Percentiles rank a stretch among this genome's conserved stretches.
Conservation (phyloP, 2,329 filamentous ascomycete genomes). For the Pseudocercospora pini-densiflorae region DNA sequence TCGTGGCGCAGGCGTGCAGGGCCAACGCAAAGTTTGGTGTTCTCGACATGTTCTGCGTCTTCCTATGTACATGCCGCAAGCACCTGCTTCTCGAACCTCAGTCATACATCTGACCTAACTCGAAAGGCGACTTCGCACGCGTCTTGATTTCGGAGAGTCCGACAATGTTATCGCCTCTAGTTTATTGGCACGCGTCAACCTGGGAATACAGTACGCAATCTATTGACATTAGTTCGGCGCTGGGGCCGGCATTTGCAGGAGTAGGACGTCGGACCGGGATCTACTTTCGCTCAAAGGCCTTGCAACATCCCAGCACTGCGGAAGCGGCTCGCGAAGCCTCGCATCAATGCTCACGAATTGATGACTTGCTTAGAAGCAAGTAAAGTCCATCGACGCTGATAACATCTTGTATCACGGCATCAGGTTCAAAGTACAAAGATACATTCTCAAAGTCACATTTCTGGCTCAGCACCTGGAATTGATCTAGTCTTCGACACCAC, state of each 20-base stretch:
- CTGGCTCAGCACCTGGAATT: neutral
- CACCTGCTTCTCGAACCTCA: neutral
- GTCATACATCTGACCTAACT: neutral
- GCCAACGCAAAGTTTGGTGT: neutral
- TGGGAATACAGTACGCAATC: conserved; percentile 4
- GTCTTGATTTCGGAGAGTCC: neutral
- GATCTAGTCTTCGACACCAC: neutral
- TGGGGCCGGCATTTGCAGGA: neutral
- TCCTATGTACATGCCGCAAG: neutral
- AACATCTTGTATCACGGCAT: too few relatives aligned
- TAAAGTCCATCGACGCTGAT: too few relatives aligned
- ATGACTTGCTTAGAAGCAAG: neutral
- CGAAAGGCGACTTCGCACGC: neutral
- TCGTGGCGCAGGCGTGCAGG: neutral
- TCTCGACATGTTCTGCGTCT: neutral
- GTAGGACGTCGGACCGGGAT: neutral
- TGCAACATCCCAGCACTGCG: neutral
- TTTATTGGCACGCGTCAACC: conserved; percentile 2
- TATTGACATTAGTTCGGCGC: conserved; percentile 7
- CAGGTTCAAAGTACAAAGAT: neutral
- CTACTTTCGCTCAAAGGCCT: neutral
- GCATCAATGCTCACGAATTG: neutral
- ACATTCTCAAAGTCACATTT: neutral
- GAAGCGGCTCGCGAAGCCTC: neutral
- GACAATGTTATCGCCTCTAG: neutral